These are phyloP conservation scores for Penicillium thymicola DNA, from an alignment of 2,329 filamentous ascomycete species.

Conservation along the genomic window DNA sequence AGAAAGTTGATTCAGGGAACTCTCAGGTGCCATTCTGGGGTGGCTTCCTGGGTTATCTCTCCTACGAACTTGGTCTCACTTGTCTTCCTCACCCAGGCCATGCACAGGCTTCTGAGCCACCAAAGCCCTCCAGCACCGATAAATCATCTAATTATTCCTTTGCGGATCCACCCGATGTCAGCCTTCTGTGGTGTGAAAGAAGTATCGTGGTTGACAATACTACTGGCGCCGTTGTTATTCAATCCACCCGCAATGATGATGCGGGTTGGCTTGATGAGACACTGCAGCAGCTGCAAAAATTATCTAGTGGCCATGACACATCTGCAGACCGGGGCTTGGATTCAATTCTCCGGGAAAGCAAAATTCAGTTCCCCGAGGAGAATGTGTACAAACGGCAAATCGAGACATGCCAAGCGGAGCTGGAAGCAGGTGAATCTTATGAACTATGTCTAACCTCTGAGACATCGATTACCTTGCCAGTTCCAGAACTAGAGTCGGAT, in stretches of 20 bases:
- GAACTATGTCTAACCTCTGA: slow-evolving; percentile 80
- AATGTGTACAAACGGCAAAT: slow-evolving; percentile 64
- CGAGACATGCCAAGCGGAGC: slow-evolving; percentile 64
- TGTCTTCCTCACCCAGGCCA: slow-evolving; percentile 50
- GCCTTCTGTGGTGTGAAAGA: slow-evolving; percentile 70
- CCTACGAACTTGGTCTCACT: slow-evolving; percentile 74
- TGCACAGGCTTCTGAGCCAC: slow-evolving; percentile 24
- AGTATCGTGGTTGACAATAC: slow-evolving; percentile 76
- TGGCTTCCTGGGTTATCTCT: slow-evolving; percentile 79
- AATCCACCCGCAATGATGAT: slow-evolving; percentile 56
- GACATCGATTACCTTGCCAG: slow-evolving; percentile 57
- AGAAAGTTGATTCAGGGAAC: slow-evolving; percentile 36
- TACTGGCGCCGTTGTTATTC: slow-evolving; percentile 60
- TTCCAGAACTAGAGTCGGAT: slow-evolving; percentile 18
- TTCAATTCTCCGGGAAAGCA: slow-evolving; percentile 29
- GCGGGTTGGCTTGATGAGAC: slow-evolving; percentile 48
- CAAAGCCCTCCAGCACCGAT: background rate
- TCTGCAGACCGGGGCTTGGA: slow-evolving; percentile 27
- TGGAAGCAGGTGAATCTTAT: slow-evolving; percentile 77
- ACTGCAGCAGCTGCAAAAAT: slow-evolving; percentile 24
- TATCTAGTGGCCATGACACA: slow-evolving; percentile 9
- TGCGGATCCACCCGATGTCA: slow-evolving; percentile 63
- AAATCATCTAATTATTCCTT: slow-evolving; percentile 9
- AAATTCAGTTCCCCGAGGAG: slow-evolving; percentile 37
- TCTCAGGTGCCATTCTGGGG: slow-evolving; percentile 64